Base-by-base conservation (phyloP, 2,329 filamentous ascomycete genomes). In the Ascomycota sp. region DNA sequence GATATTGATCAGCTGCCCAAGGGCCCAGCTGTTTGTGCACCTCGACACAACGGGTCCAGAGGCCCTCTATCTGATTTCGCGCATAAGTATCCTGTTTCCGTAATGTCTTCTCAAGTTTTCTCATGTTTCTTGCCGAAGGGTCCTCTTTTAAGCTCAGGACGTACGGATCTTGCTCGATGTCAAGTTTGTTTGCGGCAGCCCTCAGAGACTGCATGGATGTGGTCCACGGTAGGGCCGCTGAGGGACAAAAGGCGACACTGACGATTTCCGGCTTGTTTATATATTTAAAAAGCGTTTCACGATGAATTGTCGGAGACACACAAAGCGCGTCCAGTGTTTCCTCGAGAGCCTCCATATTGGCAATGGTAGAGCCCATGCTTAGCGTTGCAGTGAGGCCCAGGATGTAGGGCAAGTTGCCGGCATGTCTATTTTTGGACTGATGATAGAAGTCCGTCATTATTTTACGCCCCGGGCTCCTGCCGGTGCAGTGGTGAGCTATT, bases 371-470 rank as follows among this genome's bases (percentile, higher is more conserved):
- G 32, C 59, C 67, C 38, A 75, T 69, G 4, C 80, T 64, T 0
- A 82, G 82, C 36, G 78, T 91, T 1, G 83, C 83, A 6, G 76
- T 85, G 17, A 93, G 57, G 0, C 82, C 83, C 5, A 93, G 56
- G 20, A 93, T 74, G 13, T 61, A 57, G 0, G 83, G 83, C 2
- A 69, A 48, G 0, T 41, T 29, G 0, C 46, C 35, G 0, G 56
- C 58, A 2, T 32, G 36, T n/a, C n/a, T n/a, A 0, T 31, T 37
- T 30, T 59, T 59, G 12, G 45, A 48, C 20, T 56, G 53, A 36
- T 70, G 65, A 41, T 91, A 92, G 38, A 77, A 75, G 20, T 70
- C 55, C 20, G 51, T 55, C 77, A 92, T 86, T 22, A 92, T 75
- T 24, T 57, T 64, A 33, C 72, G 73, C 8, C 72, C 70, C 0